Conservation (phyloP, 2,329 filamentous ascomycete genomes). For the Diaporthe ilicicola region DNA sequence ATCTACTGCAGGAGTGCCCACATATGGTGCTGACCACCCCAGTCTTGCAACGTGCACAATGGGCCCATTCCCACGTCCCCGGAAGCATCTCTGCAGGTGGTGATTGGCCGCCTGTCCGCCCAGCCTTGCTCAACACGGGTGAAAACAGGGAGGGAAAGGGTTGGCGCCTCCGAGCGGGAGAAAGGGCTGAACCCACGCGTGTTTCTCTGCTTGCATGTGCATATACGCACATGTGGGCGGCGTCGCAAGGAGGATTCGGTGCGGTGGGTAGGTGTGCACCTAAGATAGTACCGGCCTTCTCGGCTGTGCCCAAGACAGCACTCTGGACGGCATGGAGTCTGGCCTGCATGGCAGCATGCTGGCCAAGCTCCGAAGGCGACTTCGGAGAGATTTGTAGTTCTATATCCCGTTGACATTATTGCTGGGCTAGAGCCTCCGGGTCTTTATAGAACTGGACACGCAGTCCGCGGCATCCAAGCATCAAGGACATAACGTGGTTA, state of each 20-base stretch:
- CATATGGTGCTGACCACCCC: slow-evolving; percentile 23
- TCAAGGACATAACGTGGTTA: too few relatives aligned
- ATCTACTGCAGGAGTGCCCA: not conserved
- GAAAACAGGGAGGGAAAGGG: too few relatives aligned
- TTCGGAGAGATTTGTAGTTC: too few relatives aligned
- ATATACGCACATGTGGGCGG: not conserved
- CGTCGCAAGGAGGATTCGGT: not conserved
- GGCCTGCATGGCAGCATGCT: too few relatives aligned
- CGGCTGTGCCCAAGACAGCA: not conserved
- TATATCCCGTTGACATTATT: too few relatives aligned
- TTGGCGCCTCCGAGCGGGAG: not conserved
- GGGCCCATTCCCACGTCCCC: slow-evolving; percentile 23
- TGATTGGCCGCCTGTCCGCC: not conserved
- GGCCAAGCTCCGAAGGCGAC: too few relatives aligned
- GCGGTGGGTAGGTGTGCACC: not conserved
- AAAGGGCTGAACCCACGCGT: not conserved
- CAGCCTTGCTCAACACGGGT: not conserved
- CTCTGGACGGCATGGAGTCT: too few relatives aligned
- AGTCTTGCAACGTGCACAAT: not conserved
- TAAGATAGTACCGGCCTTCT: not conserved
- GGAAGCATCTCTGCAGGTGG: not conserved
- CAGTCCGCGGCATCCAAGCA: too few relatives aligned
- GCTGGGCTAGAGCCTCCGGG: too few relatives aligned
- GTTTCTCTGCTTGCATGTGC: not conserved
- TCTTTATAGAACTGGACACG: too few relatives aligned